phyloP scores from a whole-genome alignment of 164 flowering plant genomes.

The Vitis rotundifolia region DNA sequence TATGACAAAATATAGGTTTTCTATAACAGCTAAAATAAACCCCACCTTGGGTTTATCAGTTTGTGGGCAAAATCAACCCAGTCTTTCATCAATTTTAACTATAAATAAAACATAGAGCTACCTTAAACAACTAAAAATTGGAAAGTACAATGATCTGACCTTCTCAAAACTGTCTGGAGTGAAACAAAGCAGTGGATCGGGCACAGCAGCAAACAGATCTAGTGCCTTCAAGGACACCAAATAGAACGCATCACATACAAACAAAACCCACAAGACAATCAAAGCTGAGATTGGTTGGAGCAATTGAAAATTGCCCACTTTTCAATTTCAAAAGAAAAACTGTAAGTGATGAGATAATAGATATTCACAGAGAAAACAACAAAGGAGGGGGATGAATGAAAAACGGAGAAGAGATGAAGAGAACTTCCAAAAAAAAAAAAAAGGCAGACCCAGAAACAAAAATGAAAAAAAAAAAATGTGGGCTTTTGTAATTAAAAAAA shows the following conservation, averaged over 20 bases:
- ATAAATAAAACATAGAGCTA: not conserved
- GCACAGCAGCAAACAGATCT: conserved; percentile 32
- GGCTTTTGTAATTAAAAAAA: conserved; percentile 8
- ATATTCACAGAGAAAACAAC: not conserved
- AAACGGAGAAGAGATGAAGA: not conserved
- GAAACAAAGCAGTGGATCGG: conserved; percentile 22
- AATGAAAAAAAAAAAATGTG: not conserved
- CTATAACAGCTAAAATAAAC: not conserved
- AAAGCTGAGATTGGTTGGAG: conserved; percentile 8
- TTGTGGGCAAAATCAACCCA: not conserved
- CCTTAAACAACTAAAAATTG: not conserved
- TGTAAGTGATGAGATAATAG: too few relatives aligned
- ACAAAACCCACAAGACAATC: conserved; percentile 8
- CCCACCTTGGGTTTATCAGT: not conserved
- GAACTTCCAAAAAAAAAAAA: not conserved
- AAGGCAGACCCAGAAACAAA: not conserved
- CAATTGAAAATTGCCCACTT: not conserved
- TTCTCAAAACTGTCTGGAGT: conserved; percentile 10
- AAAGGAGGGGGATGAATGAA: not conserved
- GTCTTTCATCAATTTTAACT: not conserved
- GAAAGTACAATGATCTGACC: conserved; percentile 35
- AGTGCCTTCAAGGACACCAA: conserved; percentile 15
- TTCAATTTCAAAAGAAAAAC: not conserved
- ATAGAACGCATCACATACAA: conserved; percentile 29
- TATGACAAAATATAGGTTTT: too few relatives aligned